These are phyloP conservation scores for Yarrowia hollandica DNA, from an alignment of 805 yeast genomes.

Conservation along the genomic window DNA sequence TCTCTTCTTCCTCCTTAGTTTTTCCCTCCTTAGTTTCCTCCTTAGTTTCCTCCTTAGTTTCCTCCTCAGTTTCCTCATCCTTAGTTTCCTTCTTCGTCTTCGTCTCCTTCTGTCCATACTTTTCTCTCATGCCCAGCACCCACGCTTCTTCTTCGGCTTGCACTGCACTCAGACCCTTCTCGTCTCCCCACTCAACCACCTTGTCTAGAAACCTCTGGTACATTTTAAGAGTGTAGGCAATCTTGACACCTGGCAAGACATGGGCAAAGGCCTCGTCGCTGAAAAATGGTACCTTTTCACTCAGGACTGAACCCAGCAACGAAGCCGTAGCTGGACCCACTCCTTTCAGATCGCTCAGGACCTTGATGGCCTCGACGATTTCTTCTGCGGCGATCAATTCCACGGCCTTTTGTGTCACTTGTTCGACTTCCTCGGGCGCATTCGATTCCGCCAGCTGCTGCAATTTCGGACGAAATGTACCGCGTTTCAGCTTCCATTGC, in stretches of 20 bases:
- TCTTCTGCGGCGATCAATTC: neutral
- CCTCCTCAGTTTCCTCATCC: neutral
- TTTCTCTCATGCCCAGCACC: slow-evolving; percentile 29
- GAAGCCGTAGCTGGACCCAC: slow-evolving; percentile 27
- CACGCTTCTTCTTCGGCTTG: slow-evolving; percentile 22
- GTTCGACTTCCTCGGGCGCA: neutral
- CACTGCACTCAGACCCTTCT: neutral
- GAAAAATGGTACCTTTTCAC: slow-evolving; percentile 5
- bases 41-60: neutral
- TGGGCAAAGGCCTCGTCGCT: slow-evolving; percentile 17
- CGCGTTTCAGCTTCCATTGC: slow-evolving; percentile 25
- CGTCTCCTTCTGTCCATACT: slow-evolving; percentile 12
- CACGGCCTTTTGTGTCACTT: neutral
- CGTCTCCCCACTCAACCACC: neutral
- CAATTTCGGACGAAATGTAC: slow-evolving; percentile 13
- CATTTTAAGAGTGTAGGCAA: neutral
- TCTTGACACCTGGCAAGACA: neutral
- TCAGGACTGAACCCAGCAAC: neutral
- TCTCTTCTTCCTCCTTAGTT: neutral
- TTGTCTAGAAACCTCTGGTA: neutral
- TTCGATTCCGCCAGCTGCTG: slow-evolving; percentile 19
- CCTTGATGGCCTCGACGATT: neutral
- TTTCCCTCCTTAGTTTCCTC: neutral
- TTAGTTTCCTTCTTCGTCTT: slow-evolving; percentile 29
- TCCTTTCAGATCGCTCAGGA: slow-evolving; percentile 8